These are phyloP conservation scores for Ophiostoma ips DNA, from an alignment of 2,329 filamentous ascomycete species.

Conservation along the genomic window DNA sequence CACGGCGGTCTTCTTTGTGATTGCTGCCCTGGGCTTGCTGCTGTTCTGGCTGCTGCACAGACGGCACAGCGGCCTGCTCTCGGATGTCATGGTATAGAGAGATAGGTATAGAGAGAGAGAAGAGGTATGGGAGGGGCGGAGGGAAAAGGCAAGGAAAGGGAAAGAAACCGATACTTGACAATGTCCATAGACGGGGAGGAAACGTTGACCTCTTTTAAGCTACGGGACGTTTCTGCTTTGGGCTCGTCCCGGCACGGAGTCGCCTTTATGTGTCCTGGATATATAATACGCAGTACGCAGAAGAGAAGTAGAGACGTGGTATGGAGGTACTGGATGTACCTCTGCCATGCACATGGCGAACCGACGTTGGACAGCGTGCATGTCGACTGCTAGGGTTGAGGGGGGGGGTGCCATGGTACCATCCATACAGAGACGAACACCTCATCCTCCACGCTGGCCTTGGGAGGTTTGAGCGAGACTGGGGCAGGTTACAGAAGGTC, in stretches of 20 bases:
- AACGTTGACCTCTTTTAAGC: constrained; percentile 12
- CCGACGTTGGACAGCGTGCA: too few species aligned
- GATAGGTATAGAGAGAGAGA: too few species aligned
- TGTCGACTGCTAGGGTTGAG: constrained; percentile 1
- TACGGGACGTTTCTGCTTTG: neutral
- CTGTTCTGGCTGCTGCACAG: constrained; percentile 48
- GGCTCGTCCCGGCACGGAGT: neutral
- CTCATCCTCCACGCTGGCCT: constrained; percentile 2
- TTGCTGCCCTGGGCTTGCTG: constrained; percentile 41
- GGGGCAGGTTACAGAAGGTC: too few species aligned
- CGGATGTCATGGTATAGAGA: constrained; percentile 58
- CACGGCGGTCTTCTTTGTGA: constrained; percentile 40
- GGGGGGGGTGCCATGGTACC: constrained; percentile 12
- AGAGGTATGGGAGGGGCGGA: too few species aligned
- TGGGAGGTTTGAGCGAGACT: neutral
- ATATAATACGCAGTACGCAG: too few species aligned
- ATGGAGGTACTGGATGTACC: too few species aligned
- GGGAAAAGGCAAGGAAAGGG: too few species aligned
- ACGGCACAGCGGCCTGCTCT: constrained; percentile 50
- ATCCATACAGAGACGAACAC: constrained; percentile 10
- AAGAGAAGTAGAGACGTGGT: too few species aligned
- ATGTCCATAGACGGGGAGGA: constrained; percentile 5
- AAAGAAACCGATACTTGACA: too few species aligned
- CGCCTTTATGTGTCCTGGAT: neutral
- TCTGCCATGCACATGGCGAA: neutral